Conservation (phyloP, 2,329 filamentous ascomycete species). For the Hypoxylon sp. region DNA sequence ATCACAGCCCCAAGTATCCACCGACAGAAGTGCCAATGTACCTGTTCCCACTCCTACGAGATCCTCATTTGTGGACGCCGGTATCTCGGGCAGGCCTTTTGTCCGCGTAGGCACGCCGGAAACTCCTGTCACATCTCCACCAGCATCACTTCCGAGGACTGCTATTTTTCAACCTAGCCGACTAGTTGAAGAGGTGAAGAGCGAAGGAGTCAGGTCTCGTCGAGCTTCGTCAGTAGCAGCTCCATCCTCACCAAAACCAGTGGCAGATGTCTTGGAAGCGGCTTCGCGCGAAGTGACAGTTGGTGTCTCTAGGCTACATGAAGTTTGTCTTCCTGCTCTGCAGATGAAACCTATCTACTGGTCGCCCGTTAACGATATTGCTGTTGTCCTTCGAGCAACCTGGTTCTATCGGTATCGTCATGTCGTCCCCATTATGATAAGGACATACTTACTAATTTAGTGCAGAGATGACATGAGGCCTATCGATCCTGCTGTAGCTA, state of each 20-base stretch:
- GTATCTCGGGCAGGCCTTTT: slow-evolving; percentile 69
- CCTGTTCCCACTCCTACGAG: slow-evolving; percentile 43
- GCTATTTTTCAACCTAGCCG: slow-evolving; percentile 37
- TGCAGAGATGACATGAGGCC: slow-evolving; percentile 86
- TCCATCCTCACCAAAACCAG: slow-evolving; percentile 43
- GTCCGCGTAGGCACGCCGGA: slow-evolving; percentile 60
- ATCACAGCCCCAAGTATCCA: slow-evolving; percentile 39
- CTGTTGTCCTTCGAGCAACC: slow-evolving; percentile 84
- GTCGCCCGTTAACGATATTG: slow-evolving; percentile 92
- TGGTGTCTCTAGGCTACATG: slow-evolving; percentile 88
- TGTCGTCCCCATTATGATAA: not conserved
- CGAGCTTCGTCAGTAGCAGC: slow-evolving; percentile 28
- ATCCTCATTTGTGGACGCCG: slow-evolving; percentile 58
- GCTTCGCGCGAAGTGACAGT: slow-evolving; percentile 76
- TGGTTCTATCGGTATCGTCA: slow-evolving; percentile 86
- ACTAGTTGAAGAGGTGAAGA: slow-evolving; percentile 44
- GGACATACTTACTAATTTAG: slow-evolving; percentile 18
- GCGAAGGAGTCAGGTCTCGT: slow-evolving; percentile 24
- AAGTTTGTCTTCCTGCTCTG: slow-evolving; percentile 84
- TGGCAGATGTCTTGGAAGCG: slow-evolving; percentile 36
- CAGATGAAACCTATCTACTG: slow-evolving; percentile 98
- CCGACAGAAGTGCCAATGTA: slow-evolving; percentile 40
- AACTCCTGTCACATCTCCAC: slow-evolving; percentile 47
- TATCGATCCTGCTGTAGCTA: slow-evolving; percentile 86
- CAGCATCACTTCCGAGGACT: slow-evolving; percentile 48